A percentile compares a stretch with the other conserved stretches of the same genome.
Evolutionary conservation across 2,329 filamentous ascomycete genomes (phyloP).

Genomic region (Sporothrix schenckii): DNA sequence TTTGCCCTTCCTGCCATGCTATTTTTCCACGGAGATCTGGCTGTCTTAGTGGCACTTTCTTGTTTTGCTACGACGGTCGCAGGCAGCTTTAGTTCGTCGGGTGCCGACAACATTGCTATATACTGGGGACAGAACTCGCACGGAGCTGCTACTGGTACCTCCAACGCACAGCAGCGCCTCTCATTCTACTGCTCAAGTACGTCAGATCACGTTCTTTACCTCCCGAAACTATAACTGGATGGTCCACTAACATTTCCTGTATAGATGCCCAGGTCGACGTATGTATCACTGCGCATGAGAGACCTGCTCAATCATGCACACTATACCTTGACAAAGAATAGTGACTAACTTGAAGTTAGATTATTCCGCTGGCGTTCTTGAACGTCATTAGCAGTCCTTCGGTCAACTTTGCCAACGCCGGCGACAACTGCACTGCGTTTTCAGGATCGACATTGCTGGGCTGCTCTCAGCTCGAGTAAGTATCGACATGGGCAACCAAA

Average conservation of each 20-base stretch:
- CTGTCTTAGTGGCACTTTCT: slow-evolving; percentile 33
- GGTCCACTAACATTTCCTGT: background rate
- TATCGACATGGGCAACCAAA: slow-evolving; percentile 39
- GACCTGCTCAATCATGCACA: no score
- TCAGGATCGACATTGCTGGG: slow-evolving; percentile 59
- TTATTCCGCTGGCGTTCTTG: slow-evolving; percentile 68
- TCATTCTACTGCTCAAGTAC: slow-evolving; percentile 62
- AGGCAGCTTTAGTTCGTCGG: slow-evolving; percentile 52
- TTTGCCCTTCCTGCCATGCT: background rate
- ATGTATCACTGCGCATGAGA: slow-evolving; percentile 35
- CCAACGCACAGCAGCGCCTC: slow-evolving; percentile 57
- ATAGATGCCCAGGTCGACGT: slow-evolving; percentile 50
- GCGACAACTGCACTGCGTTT: slow-evolving; percentile 63
- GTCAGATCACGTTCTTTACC: slow-evolving; percentile 36
- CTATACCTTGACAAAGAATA: slow-evolving; percentile 26
- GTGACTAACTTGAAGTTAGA: slow-evolving; percentile 43
- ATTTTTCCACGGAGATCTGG: background rate
- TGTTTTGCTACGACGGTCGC: slow-evolving; percentile 36
- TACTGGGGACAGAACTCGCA: slow-evolving; percentile 74
- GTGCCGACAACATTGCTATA: slow-evolving; percentile 60
- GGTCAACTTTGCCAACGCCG: slow-evolving; percentile 67
- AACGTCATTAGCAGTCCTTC: slow-evolving; percentile 58
- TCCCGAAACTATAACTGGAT: background rate
- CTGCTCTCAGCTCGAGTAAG: slow-evolving; percentile 68
- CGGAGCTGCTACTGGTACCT: slow-evolving; percentile 49